Base-by-base conservation (phyloP, 495 filamentous ascomycete genomes). In the Xylaria bambusicola region DNA sequence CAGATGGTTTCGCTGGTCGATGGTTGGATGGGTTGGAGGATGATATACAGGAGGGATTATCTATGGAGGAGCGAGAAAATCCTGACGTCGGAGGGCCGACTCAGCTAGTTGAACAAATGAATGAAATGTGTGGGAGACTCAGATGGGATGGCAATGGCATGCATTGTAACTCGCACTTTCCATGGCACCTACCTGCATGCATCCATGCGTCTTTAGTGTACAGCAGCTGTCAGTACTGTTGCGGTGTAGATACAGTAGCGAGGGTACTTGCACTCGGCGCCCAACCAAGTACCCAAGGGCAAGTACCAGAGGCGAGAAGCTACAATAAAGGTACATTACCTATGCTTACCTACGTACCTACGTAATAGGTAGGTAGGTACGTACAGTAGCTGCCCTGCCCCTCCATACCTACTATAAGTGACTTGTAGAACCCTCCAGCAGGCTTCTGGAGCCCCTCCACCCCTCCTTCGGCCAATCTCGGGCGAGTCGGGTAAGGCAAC, bases 401-500 rank as follows among this genome's bases (percentile, higher is more conserved):
- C 35, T 52, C 17, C n/a, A 52, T 12, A 33, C 29, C 29, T 33
- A 33, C 5, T 10, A 5, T 5, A 33, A 33, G 10, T 10, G 10
- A 18, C 20, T 6, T 15, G 18, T 6, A 53, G 6, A 24, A 31
- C 59, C 51, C 51, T 49, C 41, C 50, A 49, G 6, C 61, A 33
- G 29, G 29, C 29, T 5, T 10, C 10, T 33, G 5, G 5, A 33
- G n/a, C 29, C 29, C 29, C 29, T 33, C 29, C 29, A 33, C 50
- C 59, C 36, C 36, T 38, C 36, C 36, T 9, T 70, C 67, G 67
- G 67, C 67, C 65, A 70, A 70, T 70, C 55, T 63, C 67, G 67
- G 67, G 67, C 67, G 60, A 57, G 53, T 63, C 67, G 67, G 67
- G 67, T 70, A 62, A 57, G 44, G 59, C 52, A 51, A 60, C 29